Evolutionary conservation across 139 green algal species (phyloP), one percentile per base, ranked within the genome.

Genomic region (Nannochloris sp.): DNA sequence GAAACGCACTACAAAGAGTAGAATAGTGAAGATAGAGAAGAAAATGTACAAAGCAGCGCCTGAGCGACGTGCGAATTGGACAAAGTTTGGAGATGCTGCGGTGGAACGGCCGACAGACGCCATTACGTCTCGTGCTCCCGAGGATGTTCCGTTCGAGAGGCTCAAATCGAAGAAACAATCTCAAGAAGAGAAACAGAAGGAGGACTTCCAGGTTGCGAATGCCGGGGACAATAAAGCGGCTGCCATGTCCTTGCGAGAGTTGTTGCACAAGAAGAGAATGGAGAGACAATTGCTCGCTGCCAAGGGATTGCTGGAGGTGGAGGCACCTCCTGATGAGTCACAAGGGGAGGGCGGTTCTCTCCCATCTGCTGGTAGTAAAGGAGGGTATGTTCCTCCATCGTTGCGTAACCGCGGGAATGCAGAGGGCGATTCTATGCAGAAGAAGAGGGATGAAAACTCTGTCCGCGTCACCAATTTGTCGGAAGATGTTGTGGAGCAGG

Each of bases 401-500:
- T 57, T 88, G 67, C 81, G 90, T 50, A 80, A 79, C 65, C 72
- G 81, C 16, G 51, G 64, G 1, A 79, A 72, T 56, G 67, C 55
- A 34, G 64, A 50, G 31, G 69, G 66, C 21, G 64, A 75, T 44
- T 23, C 54, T 57, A 72, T 76, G 67, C 56, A 75, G 36, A 74
- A 78, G 66, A 73, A 81, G 37, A 75, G 88, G 27, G 90, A 97
- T 67, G 91, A 98, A 62, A 98, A 98, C 80, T 88, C 74, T 21
- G 74, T 99, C 60, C 88, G 93, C 23, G 93, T 99, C 4, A 96
- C 87, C 58, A 99, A 99, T 83, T 73, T 99, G 70, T 92, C 83
- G 16, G 93, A 98, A 68, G 91, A 97, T 44, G 92, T 91, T 5
- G 79, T 80, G 3, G 92, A 98, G 76, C 80, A 80, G 27, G 92